Evolutionary conservation across 78 protist species (phyloP), one percentile per base, ranked within the genome.

Genomic region (Salpingoeca rosetta): DNA sequence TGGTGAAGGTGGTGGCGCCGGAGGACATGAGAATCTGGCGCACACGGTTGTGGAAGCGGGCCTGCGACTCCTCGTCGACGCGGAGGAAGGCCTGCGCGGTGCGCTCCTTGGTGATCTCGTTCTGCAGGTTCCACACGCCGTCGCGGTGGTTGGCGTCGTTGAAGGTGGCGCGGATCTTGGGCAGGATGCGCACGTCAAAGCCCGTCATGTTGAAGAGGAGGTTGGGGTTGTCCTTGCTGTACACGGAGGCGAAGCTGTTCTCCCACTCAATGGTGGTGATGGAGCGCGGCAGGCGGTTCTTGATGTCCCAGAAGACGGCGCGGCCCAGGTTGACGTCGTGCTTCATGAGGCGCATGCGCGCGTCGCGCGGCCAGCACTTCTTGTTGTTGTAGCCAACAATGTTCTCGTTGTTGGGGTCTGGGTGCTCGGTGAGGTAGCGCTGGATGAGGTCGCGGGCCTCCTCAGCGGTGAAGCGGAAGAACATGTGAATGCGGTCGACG

Each of bases 361-460:
- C 76, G 84, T 98, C 99, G 43, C 99, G 89, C 38, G 99, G 99
- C 99, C 99, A 98, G 91, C 99, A 96, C 89, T 95, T 95, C 82
- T 96, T 96, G 94, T 98, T 98, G 89, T 96, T 95, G 94, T 96
- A 98, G 3, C 99, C 99, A 80, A 96, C 98, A 1, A 98, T 93
- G 91, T 97, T 98, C 89, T 98, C 99, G 91, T 97, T 98, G 94
- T 98, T 98, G 41, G 99, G 99, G 85, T 98, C 99, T 28, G 99
- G 99, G 88, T 98, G 94, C 90, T 98, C 98, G 2, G 99, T 97
- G 85, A 99, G 97, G 92, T 91, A 98, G 76, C 97, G 92, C 86
- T 96, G 96, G 84, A 97, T 96, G 41, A 99, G 87, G 10, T 97
- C 99, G 39, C 96, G 75, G 0, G 98, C 87, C 90, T 98, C 99